phyloP scores from a whole-genome alignment of 2,329 filamentous ascomycete genomes.

The Talaromyces sp. region DNA sequence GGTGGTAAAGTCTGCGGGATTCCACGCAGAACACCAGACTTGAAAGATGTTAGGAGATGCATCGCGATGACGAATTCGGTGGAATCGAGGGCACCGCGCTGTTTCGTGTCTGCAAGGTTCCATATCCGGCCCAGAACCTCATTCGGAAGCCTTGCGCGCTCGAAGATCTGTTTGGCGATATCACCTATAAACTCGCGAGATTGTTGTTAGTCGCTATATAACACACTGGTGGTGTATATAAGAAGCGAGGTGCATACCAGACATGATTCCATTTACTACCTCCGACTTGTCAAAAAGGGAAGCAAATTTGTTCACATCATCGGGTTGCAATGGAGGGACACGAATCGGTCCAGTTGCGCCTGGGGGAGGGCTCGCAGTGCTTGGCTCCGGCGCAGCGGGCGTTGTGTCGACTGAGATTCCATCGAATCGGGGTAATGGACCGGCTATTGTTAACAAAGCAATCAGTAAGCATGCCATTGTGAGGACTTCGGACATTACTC shows the following conservation, averaged over 20 bases:
- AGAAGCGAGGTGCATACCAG: slow-evolving; percentile 51
- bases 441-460: slow-evolving; percentile 50
- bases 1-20: slow-evolving; percentile 81
- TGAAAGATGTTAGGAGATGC: slow-evolving; percentile 92
- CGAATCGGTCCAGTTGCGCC: slow-evolving; percentile 67
- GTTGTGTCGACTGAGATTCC: slow-evolving; percentile 60
- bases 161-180: slow-evolving; percentile 90
- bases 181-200: slow-evolving; percentile 59
- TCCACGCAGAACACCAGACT: slow-evolving; percentile 76
- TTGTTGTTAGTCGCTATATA: background rate
- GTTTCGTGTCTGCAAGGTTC: slow-evolving; percentile 91
- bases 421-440: slow-evolving; percentile 90
- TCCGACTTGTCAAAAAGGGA: slow-evolving; percentile 88
- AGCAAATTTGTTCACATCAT: slow-evolving; percentile 87
- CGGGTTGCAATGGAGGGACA: slow-evolving; percentile 83
- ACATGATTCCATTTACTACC: slow-evolving; percentile 73
- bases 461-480: background rate
- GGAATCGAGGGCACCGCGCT: slow-evolving; percentile 79
- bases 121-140: slow-evolving; percentile 93
- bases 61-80: slow-evolving; percentile 98
- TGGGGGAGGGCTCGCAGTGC: slow-evolving; percentile 48
- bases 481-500: slow-evolving; percentile 26
- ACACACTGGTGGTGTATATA: background rate
- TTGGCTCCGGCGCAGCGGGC: slow-evolving; percentile 55
- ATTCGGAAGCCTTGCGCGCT: slow-evolving; percentile 86